A percentile compares a stretch with the other conserved stretches of the same genome.
Conservation (phyloP, 2,329 filamentous ascomycete species). For the Colletotrichum eleusines region DNA sequence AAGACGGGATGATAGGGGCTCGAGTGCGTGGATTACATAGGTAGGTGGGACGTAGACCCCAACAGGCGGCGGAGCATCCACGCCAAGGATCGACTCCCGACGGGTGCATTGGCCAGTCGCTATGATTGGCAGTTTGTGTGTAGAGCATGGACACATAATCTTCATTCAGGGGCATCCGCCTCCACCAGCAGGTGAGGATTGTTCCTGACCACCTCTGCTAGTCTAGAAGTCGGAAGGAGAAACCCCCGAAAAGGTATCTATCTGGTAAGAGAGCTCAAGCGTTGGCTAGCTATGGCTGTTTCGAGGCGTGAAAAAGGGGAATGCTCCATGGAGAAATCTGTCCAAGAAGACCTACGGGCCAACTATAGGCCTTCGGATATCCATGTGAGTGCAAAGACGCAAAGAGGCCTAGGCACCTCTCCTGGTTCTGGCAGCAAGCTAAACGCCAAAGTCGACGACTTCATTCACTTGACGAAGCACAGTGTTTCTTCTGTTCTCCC, state of each 20-base stretch:
- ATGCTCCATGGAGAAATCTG: neutral
- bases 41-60: neutral
- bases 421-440: neutral
- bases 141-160: conserved; percentile 27
- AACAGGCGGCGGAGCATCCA: conserved; percentile 15
- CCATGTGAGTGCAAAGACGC: neutral
- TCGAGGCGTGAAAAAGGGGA: neutral
- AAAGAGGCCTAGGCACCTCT: neutral
- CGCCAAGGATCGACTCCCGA: conserved; percentile 38
- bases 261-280: neutral
- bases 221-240: neutral
- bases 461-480: neutral
- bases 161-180: neutral
- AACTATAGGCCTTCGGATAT: neutral
- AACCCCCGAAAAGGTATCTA: neutral
- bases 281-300: neutral
- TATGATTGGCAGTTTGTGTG: conserved; percentile 14
- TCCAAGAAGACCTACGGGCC: neutral
- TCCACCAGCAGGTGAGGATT: neutral
- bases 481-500: neutral
- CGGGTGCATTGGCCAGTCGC: conserved; percentile 25
- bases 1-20: conserved; percentile 26
- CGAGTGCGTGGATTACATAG: neutral
- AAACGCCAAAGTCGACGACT: neutral
- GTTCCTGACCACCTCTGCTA: neutral